Percentiles rank a stretch among this genome's conserved stretches.
Conservation (phyloP, 2,329 filamentous ascomycete genomes). For the Acephala macrosclerotiorum region DNA sequence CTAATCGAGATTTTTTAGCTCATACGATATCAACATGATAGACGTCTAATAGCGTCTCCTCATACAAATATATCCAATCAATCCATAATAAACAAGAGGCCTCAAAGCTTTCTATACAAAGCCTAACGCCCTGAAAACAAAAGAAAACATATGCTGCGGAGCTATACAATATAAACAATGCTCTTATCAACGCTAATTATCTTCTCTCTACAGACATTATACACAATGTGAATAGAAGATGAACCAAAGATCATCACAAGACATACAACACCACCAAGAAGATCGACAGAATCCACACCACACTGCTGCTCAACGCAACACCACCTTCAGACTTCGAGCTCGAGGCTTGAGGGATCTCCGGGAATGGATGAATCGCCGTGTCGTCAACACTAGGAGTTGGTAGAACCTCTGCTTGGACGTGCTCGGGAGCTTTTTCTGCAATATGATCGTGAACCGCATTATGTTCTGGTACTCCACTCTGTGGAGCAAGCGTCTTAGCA, state of each 20-base stretch:
- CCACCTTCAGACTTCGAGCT: neutral
- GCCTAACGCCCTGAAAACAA: neutral
- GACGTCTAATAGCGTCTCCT: neutral
- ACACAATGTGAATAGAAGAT: neutral
- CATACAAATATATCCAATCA: neutral
- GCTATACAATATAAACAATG: neutral
- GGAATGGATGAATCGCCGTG: constrained; percentile 4
- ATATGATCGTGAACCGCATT: neutral
- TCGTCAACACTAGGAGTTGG: neutral
- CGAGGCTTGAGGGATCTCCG: neutral
- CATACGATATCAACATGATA: neutral
- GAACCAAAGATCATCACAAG: neutral
- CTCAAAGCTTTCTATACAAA: neutral
- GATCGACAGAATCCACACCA: neutral
- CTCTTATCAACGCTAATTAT: no score
- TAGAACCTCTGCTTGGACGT: neutral
- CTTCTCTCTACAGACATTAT: neutral
- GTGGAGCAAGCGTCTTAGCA: neutral
- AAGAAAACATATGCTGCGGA: neutral
- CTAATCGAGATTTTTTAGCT: neutral
- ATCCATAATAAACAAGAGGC: neutral
- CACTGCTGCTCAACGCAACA: neutral
- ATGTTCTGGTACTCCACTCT: neutral
- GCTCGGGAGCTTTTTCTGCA: neutral
- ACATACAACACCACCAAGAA: neutral